Percentiles rank a stretch among this genome's conserved stretches.
Evolutionary conservation across 345 rosid genomes (phyloP).

Genomic region (Syzygium jambos): DNA sequence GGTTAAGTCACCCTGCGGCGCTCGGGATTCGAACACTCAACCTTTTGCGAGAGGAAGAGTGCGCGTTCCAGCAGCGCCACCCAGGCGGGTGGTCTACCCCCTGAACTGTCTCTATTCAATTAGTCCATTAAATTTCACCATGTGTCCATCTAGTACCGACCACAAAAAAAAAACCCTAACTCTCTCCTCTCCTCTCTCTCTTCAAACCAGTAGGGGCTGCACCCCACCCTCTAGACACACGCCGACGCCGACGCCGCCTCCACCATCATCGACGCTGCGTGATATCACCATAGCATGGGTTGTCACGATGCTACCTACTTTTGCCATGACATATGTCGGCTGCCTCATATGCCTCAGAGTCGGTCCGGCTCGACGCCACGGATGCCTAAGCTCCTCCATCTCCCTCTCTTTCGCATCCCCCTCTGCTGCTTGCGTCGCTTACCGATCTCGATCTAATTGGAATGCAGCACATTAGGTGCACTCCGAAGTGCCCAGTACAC

Average conservation of each 20-base stretch:
- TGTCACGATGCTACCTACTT: not conserved
- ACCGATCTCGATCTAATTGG: not conserved
- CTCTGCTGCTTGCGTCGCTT: fast-evolving
- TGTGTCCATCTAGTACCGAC: not conserved
- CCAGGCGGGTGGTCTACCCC: no score
- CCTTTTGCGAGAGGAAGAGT: no score
- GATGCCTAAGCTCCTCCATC: not conserved
- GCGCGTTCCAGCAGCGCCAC: no score
- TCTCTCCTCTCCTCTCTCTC: not conserved
- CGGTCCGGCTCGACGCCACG: not conserved
- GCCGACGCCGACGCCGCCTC: no score
- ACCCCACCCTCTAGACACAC: not conserved
- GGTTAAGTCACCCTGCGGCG: no score
- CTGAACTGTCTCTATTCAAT: not conserved
- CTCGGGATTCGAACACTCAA: no score
- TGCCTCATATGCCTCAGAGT: not conserved
- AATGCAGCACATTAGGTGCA: not conserved
- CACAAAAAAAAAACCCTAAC: not conserved
- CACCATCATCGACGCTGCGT: not conserved
- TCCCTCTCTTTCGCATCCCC: not conserved
- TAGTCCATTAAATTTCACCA: not conserved
- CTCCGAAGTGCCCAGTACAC: not conserved
- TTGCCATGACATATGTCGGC: not conserved
- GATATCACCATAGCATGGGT: not conserved
- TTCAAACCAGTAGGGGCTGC: not conserved